Evolutionary conservation across 495 filamentous ascomycete species (phyloP), one percentile per base, ranked within the genome.

Genomic region (Penicillium alfredii): DNA sequence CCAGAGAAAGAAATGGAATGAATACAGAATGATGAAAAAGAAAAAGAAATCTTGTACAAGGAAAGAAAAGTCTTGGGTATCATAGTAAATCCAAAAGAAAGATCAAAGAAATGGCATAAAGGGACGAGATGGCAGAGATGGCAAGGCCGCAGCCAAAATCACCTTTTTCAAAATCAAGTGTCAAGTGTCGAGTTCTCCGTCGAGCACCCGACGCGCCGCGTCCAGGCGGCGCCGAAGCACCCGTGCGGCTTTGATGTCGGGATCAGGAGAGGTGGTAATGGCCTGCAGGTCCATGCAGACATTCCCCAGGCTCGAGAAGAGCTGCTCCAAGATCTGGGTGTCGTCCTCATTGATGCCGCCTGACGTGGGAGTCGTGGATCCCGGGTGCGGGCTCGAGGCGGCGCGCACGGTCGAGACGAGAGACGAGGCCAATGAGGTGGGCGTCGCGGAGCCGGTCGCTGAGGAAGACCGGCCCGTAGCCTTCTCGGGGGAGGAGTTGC

Each of bases 261-360:
- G 69, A 8, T 64, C 57, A 2, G 56, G 45, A 0, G 57, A 55
- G 10, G 53, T 57, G 2, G 63, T 71, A 26, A 66, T 72, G 38
- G 79, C 77, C 36, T 85, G 78, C 35, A 94, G 56, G 15, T 78
- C 76, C 30, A 76, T 55, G 55, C 61, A 90, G 55, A 74, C 83
- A 50, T 77, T 74, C 5, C 82, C 78, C 11, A 94, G 64, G 38
- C 79, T 84, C n/a, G 75, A 71, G 7, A 89, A 80, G 4, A 94
- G 62, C 31, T 76, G 66, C 49, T 88, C 83, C n/a, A 90, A 72
- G 9, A 90, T 72, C 38, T 81, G 75, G 44, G 80, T 79, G 45
- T 89, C 84, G 29, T 84, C 78, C 24, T 76, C 71, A 30, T 74
- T 72, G 23, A 86, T 56, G 45, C 62, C 73, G 54, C 45, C 53